Conservation (phyloP, 176 grass and related monocot genomes). For the Rhynchospora breviuscula region DNA sequence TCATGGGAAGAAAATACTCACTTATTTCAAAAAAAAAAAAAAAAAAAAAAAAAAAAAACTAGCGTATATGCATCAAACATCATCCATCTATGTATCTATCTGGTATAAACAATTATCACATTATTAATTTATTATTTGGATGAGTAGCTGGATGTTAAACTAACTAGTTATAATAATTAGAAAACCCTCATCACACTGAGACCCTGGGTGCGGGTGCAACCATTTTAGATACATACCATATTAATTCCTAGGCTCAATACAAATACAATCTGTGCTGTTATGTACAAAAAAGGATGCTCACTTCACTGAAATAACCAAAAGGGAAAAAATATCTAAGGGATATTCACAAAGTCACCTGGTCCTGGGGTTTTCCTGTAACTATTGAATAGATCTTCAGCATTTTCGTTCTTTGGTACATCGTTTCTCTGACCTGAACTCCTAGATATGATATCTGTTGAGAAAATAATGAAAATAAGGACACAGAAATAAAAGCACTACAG, state of each 20-base stretch:
- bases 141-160: neutral
- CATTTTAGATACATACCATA: neutral
- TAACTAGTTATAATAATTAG: neutral
- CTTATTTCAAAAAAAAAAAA: too few relatives aligned
- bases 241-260: neutral
- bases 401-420: conserved; percentile 86
- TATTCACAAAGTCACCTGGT: conserved; percentile 46
- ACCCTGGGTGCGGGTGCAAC: neutral
- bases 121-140: neutral
- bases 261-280: neutral
- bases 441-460: conserved; percentile 47
- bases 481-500: neutral
- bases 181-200: neutral
- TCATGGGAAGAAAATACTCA: too few relatives aligned
- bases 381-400: conserved; percentile 89
- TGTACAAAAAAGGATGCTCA: neutral
- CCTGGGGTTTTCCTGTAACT: conserved; percentile 79
- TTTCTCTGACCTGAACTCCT: conserved; percentile 69
- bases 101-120: neutral
- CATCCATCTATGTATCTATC: neutral
- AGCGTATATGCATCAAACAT: neutral
- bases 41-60: neutral
- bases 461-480: neutral
- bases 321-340: conserved; percentile 19
- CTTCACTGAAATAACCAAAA: neutral